Percentiles rank a stretch among this genome's conserved stretches.
Evolutionary conservation across 169 alveolate genomes (phyloP).

Genomic region (Babesia divergens): DNA sequence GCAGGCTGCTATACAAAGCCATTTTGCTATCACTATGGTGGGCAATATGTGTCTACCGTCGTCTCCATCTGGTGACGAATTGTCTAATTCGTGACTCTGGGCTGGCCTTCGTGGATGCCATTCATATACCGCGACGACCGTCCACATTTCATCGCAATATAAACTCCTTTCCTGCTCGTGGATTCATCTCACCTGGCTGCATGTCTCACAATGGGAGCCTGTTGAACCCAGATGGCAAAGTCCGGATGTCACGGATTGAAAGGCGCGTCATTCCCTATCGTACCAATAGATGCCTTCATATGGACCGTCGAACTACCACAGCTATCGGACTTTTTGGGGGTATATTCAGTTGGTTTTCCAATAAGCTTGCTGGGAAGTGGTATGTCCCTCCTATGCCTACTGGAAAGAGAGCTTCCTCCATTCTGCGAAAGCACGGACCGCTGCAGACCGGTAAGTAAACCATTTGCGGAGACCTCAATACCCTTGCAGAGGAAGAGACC

Average conservation of each 20-base stretch:
- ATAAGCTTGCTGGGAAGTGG: slow-evolving; percentile 37
- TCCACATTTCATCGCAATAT: neutral
- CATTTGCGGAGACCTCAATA: neutral
- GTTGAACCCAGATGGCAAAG: neutral
- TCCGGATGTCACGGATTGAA: neutral
- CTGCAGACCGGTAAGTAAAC: slow-evolving; percentile 49
- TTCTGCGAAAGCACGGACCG: slow-evolving; percentile 25
- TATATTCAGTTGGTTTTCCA: slow-evolving; percentile 19
- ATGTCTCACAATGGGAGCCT: neutral
- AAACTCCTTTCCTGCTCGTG: neutral
- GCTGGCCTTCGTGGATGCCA: neutral
- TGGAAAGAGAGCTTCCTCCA: slow-evolving; percentile 36
- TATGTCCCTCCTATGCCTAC: slow-evolving; percentile 66
- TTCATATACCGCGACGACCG: neutral
- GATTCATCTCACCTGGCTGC: neutral
- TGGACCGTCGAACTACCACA: neutral
- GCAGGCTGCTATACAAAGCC: neutral
- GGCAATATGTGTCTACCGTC: neutral
- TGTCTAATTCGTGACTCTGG: too few species aligned
- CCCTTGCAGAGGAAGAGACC: slow-evolving; percentile 58
- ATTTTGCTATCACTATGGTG: neutral
- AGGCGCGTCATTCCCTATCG: neutral
- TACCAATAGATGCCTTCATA: neutral
- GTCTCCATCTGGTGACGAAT: neutral
- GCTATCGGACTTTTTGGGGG: slow-evolving; percentile 18